phyloP scores from a whole-genome alignment of 306 rosid species.

The Chamaecrista fasciculata region DNA sequence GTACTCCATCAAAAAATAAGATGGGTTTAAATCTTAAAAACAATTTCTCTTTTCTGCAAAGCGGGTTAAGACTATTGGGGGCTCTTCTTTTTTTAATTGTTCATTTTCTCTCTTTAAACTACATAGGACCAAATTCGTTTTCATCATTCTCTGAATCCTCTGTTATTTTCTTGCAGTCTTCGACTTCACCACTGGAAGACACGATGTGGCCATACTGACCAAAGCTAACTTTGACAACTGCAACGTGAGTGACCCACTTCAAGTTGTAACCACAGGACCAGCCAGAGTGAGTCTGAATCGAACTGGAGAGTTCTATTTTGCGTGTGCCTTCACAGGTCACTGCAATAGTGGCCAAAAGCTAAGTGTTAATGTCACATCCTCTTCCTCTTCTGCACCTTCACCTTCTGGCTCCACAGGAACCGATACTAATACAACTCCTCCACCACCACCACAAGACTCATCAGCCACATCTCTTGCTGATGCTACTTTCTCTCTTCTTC shows the following conservation, averaged over 20 bases:
- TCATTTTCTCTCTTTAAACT: not conserved
- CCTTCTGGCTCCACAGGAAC: constrained; percentile 2
- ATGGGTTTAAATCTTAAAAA: no score
- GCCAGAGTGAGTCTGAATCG: constrained; percentile 1
- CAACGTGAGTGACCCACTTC: not conserved
- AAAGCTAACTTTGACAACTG: constrained; percentile 25
- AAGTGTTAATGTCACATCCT: constrained; percentile 25
- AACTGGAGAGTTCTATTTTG: constrained; percentile 28
- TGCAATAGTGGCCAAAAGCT: constrained; percentile 56
- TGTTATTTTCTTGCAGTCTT: constrained; percentile 29
- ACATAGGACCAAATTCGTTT: not conserved
- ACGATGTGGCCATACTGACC: constrained; percentile 20
- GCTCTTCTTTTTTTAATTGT: no score
- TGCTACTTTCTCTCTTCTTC: no score
- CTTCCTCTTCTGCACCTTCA: not conserved
- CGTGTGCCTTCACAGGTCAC: constrained; percentile 36
- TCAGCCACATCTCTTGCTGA: no score
- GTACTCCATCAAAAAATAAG: no score
- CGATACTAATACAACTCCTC: no score
- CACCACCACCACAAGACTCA: no score
- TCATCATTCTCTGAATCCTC: not conserved
- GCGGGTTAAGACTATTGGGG: no score
- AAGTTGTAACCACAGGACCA: constrained; percentile 10
- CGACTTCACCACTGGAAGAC: constrained; percentile 37
- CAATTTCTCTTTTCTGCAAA: no score